Conservation (phyloP, 2,329 filamentous ascomycete genomes). For the Cercospora sp. region DNA sequence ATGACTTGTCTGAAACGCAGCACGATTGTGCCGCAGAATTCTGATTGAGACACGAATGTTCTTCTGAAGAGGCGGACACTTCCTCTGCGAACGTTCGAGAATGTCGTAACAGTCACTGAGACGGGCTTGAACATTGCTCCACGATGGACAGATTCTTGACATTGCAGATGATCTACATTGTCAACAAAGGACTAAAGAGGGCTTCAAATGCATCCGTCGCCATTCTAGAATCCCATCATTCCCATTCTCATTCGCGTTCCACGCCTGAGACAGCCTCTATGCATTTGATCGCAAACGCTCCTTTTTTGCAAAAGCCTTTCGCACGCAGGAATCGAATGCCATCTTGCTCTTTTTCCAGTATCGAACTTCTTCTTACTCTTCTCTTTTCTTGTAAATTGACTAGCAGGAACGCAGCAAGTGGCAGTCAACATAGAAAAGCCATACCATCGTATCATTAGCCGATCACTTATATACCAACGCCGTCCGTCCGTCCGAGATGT, state of each 20-base stretch:
- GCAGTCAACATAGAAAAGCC: conserved; percentile 2
- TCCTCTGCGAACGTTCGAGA: neutral
- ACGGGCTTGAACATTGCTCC: neutral
- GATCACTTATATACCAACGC: neutral
- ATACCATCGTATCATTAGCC: conserved; percentile 1
- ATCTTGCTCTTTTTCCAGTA: neutral
- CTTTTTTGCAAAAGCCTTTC: neutral
- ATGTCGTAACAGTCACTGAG: too few relatives aligned
- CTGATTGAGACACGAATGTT: neutral
- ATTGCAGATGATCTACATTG: neutral
- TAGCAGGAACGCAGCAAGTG: neutral
- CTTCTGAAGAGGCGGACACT: neutral
- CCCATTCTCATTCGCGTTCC: neutral
- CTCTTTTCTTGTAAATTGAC: neutral
- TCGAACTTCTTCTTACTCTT: neutral
- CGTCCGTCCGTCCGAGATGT: neutral
- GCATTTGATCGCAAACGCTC: neutral
- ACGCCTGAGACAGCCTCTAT: neutral
- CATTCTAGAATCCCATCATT: neutral
- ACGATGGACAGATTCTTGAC: neutral
- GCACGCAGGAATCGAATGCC: neutral
- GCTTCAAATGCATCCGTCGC: neutral
- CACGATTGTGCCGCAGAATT: too few relatives aligned
- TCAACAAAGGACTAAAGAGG: neutral
- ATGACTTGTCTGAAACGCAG: too few relatives aligned